Conservation (phyloP, 805 yeast genomes). For the Saturnispora silvae region DNA sequence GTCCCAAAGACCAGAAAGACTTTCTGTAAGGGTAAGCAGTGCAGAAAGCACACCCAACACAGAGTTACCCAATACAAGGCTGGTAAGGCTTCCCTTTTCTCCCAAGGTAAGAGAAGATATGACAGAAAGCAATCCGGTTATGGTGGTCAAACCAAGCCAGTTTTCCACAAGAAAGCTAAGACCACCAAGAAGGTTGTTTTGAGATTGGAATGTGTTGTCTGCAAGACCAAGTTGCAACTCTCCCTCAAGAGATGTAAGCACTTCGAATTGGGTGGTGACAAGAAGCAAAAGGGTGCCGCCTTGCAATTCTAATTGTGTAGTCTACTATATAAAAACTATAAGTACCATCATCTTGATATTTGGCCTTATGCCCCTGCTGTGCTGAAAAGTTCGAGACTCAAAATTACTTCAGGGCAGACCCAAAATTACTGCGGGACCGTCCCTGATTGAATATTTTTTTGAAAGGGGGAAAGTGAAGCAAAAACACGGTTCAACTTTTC, state of each 20-base stretch:
- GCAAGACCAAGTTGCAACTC: conserved; percentile 98
- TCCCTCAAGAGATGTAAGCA: conserved; percentile 99
- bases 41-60: conserved; percentile 99
- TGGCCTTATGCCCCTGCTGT: too few relatives aligned
- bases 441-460: too few relatives aligned
- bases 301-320: conserved; percentile 74
- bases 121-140: conserved; percentile 99
- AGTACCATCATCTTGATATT: too few relatives aligned
- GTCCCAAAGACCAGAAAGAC: conserved; percentile 99
- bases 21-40: conserved; percentile 98
- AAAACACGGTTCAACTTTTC: background rate
- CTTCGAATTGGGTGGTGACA: conserved; percentile 99
- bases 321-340: background rate
- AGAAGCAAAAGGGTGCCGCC: conserved; percentile 99
- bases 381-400: too few relatives aligned
- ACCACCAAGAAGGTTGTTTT: conserved; percentile 99
- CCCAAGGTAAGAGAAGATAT: conserved; percentile 99
- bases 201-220: conserved; percentile 96
- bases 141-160: conserved; percentile 99
- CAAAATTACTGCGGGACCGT: too few relatives aligned
- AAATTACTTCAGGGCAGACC: too few relatives aligned
- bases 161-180: conserved; percentile 99
- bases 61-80: conserved; percentile 99
- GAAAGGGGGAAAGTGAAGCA: too few relatives aligned
- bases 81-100: conserved; percentile 98